Conservation (phyloP, 495 filamentous ascomycete genomes). For the Xylaria acuta region DNA sequence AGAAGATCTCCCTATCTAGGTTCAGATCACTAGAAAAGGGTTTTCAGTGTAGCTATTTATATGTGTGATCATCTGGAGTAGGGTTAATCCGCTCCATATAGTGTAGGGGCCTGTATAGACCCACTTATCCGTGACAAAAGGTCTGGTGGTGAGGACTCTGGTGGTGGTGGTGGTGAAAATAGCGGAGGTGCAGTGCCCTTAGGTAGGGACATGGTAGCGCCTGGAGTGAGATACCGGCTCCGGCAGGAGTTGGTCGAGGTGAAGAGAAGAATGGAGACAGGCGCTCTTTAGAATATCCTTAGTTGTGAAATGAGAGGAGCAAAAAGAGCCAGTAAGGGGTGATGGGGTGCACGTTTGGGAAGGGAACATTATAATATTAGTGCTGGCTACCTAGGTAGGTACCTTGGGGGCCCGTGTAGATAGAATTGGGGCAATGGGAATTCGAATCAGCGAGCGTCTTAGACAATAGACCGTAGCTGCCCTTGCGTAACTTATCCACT, state of each 20-base stretch:
- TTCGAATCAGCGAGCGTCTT: not conserved
- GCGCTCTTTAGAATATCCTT: not conserved
- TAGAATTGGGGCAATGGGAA: not conserved
- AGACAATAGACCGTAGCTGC: too few relatives aligned
- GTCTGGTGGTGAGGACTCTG: not conserved
- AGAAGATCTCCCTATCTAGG: too few relatives aligned
- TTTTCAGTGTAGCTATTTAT: too few relatives aligned
- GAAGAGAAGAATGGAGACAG: not conserved
- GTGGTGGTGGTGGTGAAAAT: not conserved
- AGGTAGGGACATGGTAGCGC: not conserved
- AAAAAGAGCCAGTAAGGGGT: not conserved
- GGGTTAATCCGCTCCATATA: too few relatives aligned
- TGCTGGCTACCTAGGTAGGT: not conserved
- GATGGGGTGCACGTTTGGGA: not conserved
- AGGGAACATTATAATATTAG: not conserved
- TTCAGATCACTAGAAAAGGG: too few relatives aligned
- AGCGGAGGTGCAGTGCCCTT: not conserved
- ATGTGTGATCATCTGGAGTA: too few relatives aligned
- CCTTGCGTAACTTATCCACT: too few relatives aligned
- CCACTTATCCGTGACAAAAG: not conserved
- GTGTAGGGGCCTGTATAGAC: too few relatives aligned
- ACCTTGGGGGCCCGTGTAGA: not conserved
- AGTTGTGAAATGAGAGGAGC: not conserved
- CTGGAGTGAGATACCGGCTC: not conserved
- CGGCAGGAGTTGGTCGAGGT: not conserved